These are phyloP conservation scores for Cokeromyces recurvatus DNA, from an alignment of 371 early-diverging fungal genomes.

Conservation along the genomic window DNA sequence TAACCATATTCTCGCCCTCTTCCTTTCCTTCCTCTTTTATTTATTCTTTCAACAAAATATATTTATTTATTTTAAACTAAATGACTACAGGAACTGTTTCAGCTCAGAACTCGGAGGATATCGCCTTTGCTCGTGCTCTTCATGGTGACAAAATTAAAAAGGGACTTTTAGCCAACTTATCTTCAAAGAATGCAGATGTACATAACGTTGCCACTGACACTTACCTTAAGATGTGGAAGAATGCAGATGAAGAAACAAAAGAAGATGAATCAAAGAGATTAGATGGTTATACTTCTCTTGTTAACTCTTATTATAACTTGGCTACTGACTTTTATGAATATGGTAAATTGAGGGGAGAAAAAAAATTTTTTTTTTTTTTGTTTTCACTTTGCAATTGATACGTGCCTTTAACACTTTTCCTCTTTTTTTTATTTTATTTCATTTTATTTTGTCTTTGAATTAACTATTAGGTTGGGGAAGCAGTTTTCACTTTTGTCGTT, in stretches of 20 bases:
- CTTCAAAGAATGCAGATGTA: conserved; percentile 52
- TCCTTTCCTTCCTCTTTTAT: neutral
- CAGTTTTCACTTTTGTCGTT: conserved; percentile 89
- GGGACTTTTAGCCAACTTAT: conserved; percentile 47
- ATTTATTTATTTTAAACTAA: neutral
- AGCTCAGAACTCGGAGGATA: conserved; percentile 41
- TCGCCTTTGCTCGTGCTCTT: conserved; percentile 49
- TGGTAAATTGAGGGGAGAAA: conserved; percentile 16
- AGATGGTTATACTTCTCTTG: conserved; percentile 63
- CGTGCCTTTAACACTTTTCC: no score
- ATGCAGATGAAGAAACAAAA: conserved; percentile 40
- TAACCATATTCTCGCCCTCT: neutral
- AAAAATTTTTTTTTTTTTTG: neutral
- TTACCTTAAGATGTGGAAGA: conserved; percentile 63
- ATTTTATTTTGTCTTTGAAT: neutral
- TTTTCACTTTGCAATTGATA: no score
- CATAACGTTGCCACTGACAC: conserved; percentile 52
- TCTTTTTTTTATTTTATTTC: no score
- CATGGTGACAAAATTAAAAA: conserved; percentile 44
- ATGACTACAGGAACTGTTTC: conserved; percentile 28
- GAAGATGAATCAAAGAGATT: conserved; percentile 51
- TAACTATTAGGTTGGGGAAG: conserved; percentile 64
- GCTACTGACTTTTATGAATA: conserved; percentile 85
- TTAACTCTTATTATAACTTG: conserved; percentile 79
- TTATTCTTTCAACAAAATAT: conserved; percentile 8